phyloP scores from a whole-genome alignment of 768 basidiomycete genomes.

The Peribolospora baueri region DNA sequence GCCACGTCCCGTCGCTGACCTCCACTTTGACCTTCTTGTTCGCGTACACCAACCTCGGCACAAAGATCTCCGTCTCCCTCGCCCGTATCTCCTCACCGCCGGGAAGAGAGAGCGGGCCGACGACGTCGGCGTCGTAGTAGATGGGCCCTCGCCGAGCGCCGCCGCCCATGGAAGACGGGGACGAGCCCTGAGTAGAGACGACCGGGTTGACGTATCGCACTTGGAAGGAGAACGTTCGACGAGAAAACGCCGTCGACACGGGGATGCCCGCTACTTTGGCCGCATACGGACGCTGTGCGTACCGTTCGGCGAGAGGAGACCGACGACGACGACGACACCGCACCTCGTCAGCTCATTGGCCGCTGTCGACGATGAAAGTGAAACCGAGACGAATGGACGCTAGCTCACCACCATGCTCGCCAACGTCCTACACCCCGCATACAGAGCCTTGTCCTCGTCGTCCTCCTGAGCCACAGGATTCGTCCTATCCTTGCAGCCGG shows the following conservation, averaged over 20 bases:
- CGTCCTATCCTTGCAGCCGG: slow-evolving; percentile 3
- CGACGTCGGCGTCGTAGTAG: slow-evolving; percentile 12
- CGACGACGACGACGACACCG: neutral
- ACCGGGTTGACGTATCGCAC: slow-evolving; percentile 38
- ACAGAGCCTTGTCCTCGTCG: slow-evolving; percentile 33
- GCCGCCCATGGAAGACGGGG: slow-evolving; percentile 6
- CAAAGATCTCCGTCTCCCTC: slow-evolving; percentile 53
- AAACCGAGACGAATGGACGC: neutral
- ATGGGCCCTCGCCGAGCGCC: neutral
- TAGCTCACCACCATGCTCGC: slow-evolving; percentile 36
- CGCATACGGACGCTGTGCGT: slow-evolving; percentile 47
- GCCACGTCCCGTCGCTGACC: slow-evolving; percentile 29
- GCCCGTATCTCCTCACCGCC: slow-evolving; percentile 20
- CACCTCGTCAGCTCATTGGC: neutral
- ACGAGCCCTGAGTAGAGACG: slow-evolving; percentile 15
- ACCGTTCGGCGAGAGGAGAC: too few species aligned
- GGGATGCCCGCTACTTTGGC: slow-evolving; percentile 76
- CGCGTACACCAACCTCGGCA: slow-evolving; percentile 36
- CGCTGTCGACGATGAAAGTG: neutral
- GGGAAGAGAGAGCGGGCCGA: slow-evolving; percentile 14
- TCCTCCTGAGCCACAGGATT: slow-evolving; percentile 26
- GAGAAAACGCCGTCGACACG: slow-evolving; percentile 37
- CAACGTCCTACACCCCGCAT: slow-evolving; percentile 59
- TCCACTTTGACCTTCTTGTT: slow-evolving; percentile 28
- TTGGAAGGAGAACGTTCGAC: slow-evolving; percentile 6